phyloP scores from a whole-genome alignment of 2,329 filamentous ascomycete genomes.

The Thermoascus crustaceus region DNA sequence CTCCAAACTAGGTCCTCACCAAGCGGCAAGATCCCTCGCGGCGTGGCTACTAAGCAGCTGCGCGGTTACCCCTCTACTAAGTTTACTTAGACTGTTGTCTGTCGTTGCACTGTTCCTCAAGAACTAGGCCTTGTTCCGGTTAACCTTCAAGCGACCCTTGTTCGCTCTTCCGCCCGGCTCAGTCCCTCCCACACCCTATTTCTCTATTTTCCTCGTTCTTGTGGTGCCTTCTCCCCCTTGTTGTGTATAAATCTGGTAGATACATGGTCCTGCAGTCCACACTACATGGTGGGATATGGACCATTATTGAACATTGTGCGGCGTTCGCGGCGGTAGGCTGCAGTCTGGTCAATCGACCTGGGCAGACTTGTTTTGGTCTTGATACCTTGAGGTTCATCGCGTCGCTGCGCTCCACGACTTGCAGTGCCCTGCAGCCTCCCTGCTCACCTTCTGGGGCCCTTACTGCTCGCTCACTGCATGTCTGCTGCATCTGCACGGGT shows the following conservation, averaged over 20 bases:
- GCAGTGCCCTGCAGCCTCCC: slow-evolving; percentile 1
- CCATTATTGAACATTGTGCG: no score
- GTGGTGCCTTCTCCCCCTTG: not conserved
- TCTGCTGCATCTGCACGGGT: slow-evolving; percentile 1
- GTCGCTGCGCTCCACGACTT: no score
- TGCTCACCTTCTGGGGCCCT: not conserved
- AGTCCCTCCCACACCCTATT: not conserved
- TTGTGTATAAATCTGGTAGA: no score
- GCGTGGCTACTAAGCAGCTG: no score
- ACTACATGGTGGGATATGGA: no score
- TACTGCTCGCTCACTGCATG: not conserved
- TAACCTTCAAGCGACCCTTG: slow-evolving; percentile 2
- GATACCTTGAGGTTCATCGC: no score
- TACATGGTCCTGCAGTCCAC: no score
- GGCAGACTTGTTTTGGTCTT: slow-evolving; percentile 1
- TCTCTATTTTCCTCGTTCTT: not conserved
- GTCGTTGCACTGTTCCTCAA: not conserved
- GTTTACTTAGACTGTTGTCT: not conserved
- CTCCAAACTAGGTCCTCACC: no score
- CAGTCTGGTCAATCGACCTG: no score
- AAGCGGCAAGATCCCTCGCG: no score
- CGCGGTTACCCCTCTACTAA: not conserved
- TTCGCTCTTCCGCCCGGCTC: slow-evolving; percentile 1
- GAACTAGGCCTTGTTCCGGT: not conserved
- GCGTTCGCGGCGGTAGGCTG: no score